Evolutionary conservation across 2,329 filamentous ascomycete species (phyloP).

Genomic region (Ceratocystis cacaofunesta): DNA sequence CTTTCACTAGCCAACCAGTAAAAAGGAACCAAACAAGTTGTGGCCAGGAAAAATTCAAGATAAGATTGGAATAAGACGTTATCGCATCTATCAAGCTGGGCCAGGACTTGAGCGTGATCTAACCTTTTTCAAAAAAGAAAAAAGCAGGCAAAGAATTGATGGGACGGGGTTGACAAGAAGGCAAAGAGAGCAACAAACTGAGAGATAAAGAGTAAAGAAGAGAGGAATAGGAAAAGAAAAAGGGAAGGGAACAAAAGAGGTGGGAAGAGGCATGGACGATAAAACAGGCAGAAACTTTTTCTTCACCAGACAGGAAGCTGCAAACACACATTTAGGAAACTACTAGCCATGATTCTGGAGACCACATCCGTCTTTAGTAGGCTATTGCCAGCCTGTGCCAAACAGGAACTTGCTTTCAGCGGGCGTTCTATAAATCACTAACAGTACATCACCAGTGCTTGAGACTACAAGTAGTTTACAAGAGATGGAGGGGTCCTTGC

Average conservation of each 20-base stretch:
- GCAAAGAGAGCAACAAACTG: background rate
- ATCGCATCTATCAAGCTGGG: background rate
- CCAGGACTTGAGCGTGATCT: background rate
- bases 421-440: background rate
- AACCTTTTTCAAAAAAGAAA: slow-evolving; percentile 1
- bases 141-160: background rate
- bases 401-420: background rate
- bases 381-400: too few species aligned
- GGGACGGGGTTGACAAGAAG: background rate
- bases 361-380: too few species aligned
- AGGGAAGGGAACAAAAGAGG: background rate
- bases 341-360: background rate
- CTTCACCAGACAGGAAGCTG: background rate
- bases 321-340: background rate
- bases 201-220: slow-evolving; percentile 6
- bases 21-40: background rate
- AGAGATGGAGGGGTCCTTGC: background rate
- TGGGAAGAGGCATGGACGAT: background rate
- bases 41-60: slow-evolving; percentile 6
- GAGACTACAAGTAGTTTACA: background rate
- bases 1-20: slow-evolving; percentile 8
- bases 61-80: slow-evolving; percentile 2
- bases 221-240: background rate
- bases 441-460: background rate
- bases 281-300: slow-evolving; percentile 5